These are phyloP conservation scores for Epichloe hybrida DNA, from an alignment of 2,329 filamentous ascomycete species.

Conservation along the genomic window DNA sequence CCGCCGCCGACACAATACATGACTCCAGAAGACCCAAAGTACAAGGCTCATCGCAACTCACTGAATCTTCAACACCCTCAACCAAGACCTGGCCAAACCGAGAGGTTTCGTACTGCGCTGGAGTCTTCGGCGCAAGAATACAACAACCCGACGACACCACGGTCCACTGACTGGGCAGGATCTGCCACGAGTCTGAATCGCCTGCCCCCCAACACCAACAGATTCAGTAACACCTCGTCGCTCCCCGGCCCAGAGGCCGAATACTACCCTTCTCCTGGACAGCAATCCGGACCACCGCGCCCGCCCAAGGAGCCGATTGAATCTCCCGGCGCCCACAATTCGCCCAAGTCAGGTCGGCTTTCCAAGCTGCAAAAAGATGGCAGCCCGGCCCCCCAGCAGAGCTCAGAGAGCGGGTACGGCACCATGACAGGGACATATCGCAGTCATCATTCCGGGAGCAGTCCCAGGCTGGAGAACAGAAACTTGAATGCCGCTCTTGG, in stretches of 20 bases:
- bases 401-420: conserved; percentile 40
- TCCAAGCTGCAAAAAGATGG: conserved; percentile 36
- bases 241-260: conserved; percentile 22
- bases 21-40: conserved; percentile 57
- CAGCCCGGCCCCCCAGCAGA: conserved; percentile 44
- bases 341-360: conserved; percentile 32
- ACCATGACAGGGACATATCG: conserved; percentile 32
- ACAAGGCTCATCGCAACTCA: conserved; percentile 69
- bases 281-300: conserved; percentile 35
- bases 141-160: conserved; percentile 44
- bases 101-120: conserved; percentile 59
- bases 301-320: conserved; percentile 51
- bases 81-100: conserved; percentile 58
- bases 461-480: conserved; percentile 42
- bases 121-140: conserved; percentile 62
- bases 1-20: conserved; percentile 38
- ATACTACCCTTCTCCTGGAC: conserved; percentile 32
- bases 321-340: conserved; percentile 25
- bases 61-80: conserved; percentile 70
- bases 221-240: conserved; percentile 33
- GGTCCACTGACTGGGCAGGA: conserved; percentile 48
- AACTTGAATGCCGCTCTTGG: conserved; percentile 41
- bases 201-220: conserved; percentile 32
- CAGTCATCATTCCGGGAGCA: conserved; percentile 41
- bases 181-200: conserved; percentile 46